phyloP scores from a whole-genome alignment of 371 early-diverging fungal genomes.

The Amoeboradix gromovi region DNA sequence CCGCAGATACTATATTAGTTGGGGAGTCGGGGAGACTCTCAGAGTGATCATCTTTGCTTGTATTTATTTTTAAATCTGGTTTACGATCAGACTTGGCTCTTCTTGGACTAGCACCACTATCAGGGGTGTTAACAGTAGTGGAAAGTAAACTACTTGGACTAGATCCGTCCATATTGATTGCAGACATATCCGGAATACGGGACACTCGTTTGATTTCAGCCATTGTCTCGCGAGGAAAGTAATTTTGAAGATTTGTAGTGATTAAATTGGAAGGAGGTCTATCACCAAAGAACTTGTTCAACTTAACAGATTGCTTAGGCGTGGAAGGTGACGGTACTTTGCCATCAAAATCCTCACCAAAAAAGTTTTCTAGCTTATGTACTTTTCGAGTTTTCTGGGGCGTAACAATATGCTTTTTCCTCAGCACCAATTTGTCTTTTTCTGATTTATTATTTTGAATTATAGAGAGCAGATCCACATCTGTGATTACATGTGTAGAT shows the following conservation, averaged over 20 bases:
- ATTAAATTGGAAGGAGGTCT: conserved; percentile 73
- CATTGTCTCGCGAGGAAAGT: conserved; percentile 36
- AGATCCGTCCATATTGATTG: conserved; percentile 3
- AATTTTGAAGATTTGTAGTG: conserved; percentile 47
- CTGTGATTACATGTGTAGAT: conserved; percentile 10
- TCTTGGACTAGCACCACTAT: not conserved
- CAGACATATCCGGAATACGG: not conserved
- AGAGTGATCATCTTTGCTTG: not conserved
- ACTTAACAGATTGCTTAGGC: not conserved
- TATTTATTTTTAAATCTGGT: not conserved
- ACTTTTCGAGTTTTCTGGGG: not conserved
- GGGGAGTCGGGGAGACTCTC: not conserved
- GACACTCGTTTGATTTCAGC: not conserved
- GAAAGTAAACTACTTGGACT: conserved; percentile 1
- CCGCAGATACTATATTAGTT: not conserved
- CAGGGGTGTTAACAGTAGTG: not conserved
- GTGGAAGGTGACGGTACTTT: not conserved
- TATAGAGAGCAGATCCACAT: not conserved
- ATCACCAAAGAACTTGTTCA: conserved; percentile 44
- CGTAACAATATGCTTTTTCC: not conserved
- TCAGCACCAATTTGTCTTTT: not conserved
- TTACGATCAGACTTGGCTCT: not conserved
- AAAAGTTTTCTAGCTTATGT: not conserved
- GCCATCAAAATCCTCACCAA: not conserved
- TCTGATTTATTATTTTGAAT: not conserved